Percentiles rank a stretch among this genome's conserved stretches.
phyloP scores from a whole-genome alignment of 169 alveolate genomes.

The Babesia bigemina region DNA sequence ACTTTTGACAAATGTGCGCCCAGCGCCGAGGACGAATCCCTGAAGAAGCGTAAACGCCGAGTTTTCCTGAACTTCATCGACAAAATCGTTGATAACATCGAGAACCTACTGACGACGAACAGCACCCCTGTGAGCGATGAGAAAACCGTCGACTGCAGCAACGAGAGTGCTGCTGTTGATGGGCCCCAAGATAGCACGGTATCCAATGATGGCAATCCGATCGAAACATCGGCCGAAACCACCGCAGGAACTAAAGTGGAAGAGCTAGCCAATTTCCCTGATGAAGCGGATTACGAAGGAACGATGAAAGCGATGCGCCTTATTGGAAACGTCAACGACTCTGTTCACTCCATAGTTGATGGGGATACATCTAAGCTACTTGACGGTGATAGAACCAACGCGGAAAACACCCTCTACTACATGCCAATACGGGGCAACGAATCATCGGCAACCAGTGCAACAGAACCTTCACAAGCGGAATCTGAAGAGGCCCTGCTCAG shows the following conservation, averaged over 20 bases:
- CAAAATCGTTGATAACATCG: constrained; percentile 2
- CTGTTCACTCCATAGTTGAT: constrained; percentile 29
- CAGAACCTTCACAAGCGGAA: background rate
- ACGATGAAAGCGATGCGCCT: background rate
- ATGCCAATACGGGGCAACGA: background rate
- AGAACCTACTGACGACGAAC: background rate
- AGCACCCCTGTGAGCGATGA: constrained; percentile 10
- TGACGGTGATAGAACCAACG: background rate
- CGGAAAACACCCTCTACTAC: background rate
- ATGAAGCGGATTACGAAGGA: background rate
- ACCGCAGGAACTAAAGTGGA: background rate
- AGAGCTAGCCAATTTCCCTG: background rate
- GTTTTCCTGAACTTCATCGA: constrained; percentile 24
- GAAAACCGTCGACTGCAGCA: background rate
- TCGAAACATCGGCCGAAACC: background rate
- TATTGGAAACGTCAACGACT: background rate
- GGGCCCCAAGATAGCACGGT: background rate
- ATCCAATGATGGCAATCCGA: background rate
- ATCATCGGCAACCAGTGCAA: background rate
- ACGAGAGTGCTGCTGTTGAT: background rate
- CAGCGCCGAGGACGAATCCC: background rate
- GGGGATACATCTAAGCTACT: constrained; percentile 9
- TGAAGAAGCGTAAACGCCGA: background rate
- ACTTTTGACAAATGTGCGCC: no score
- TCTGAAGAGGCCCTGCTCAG: background rate